These are phyloP conservation scores for Sherardia arvensis DNA, from an alignment of 257 asterid species.

Conservation along the genomic window DNA sequence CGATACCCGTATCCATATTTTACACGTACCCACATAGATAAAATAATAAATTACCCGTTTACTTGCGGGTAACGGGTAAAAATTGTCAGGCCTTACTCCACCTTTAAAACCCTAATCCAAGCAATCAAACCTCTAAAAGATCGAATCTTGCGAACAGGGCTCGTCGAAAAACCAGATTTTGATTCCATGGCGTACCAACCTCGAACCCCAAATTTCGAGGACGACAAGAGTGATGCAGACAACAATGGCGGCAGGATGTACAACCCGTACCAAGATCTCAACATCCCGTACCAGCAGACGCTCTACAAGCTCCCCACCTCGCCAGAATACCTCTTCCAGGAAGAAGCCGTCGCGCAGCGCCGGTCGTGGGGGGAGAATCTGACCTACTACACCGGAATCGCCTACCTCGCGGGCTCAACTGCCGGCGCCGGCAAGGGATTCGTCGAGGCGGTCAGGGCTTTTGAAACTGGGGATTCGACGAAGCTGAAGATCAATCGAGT, in stretches of 20 bases:
- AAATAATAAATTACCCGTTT: no score
- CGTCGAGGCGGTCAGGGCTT: slow-evolving; percentile 48
- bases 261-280: slow-evolving; percentile 81
- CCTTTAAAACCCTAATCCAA: background rate
- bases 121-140: background rate
- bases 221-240: slow-evolving; percentile 23
- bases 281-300: slow-evolving; percentile 45
- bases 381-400: slow-evolving; percentile 81
- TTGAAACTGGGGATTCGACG: slow-evolving; percentile 64
- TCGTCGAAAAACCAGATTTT: background rate
- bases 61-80: no score
- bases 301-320: slow-evolving; percentile 68
- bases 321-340: slow-evolving; percentile 82
- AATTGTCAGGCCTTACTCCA: no score
- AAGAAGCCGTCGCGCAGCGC: slow-evolving; percentile 67
- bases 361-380: slow-evolving; percentile 94
- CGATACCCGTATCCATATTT: no score
- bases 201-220: slow-evolving; percentile 34
- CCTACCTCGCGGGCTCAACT: slow-evolving; percentile 62
- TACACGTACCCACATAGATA: no score
- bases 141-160: background rate
- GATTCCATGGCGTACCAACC: slow-evolving; percentile 77
- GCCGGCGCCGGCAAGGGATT: slow-evolving; percentile 71
- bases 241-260: slow-evolving; percentile 40
- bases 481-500: slow-evolving; percentile 70